A percentile compares a stretch with the other conserved stretches of the same genome.
phyloP scores from a whole-genome alignment of 2,329 filamentous ascomycete species.

The Fusarium dimerum region DNA sequence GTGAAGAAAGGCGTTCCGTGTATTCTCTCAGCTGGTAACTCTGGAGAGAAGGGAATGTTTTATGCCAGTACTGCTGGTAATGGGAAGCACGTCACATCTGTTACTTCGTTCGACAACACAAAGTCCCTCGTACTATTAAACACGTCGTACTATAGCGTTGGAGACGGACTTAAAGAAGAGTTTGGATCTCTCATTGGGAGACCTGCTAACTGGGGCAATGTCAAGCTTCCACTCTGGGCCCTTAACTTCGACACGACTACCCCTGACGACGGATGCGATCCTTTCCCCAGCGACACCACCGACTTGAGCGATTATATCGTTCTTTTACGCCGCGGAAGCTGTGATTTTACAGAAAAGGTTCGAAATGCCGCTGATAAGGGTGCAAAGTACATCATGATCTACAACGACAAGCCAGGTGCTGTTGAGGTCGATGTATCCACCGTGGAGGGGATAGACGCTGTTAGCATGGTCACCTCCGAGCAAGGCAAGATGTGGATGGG shows the following conservation, averaged over 20 bases:
- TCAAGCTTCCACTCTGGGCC: conserved; percentile 51
- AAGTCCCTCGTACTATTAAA: conserved; percentile 45
- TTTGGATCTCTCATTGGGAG: conserved; percentile 48
- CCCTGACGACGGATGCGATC: conserved; percentile 51
- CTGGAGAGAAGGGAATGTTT: conserved; percentile 48
- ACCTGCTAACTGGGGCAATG: conserved; percentile 44
- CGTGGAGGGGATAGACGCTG: conserved; percentile 36
- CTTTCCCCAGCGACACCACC: conserved; percentile 54
- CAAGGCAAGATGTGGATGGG: conserved; percentile 47
- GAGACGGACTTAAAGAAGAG: conserved; percentile 31
- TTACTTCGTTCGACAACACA: conserved; percentile 53
- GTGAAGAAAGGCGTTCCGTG: conserved; percentile 55
- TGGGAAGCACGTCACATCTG: conserved; percentile 47
- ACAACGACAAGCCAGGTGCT: conserved; percentile 52
- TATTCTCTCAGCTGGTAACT: conserved; percentile 55
- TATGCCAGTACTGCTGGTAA: conserved; percentile 50
- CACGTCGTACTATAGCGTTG: conserved; percentile 43
- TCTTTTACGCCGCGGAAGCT: conserved; percentile 60
- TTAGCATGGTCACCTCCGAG: conserved; percentile 43
- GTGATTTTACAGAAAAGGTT: conserved; percentile 56
- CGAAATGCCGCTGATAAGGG: conserved; percentile 54
- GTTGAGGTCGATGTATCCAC: conserved; percentile 34
- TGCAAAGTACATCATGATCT: conserved; percentile 62
- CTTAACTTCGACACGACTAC: conserved; percentile 50
- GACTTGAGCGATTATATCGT: conserved; percentile 60